These are phyloP conservation scores for Lepidium aucheri DNA, from an alignment of 345 rosid species.

Conservation along the genomic window DNA sequence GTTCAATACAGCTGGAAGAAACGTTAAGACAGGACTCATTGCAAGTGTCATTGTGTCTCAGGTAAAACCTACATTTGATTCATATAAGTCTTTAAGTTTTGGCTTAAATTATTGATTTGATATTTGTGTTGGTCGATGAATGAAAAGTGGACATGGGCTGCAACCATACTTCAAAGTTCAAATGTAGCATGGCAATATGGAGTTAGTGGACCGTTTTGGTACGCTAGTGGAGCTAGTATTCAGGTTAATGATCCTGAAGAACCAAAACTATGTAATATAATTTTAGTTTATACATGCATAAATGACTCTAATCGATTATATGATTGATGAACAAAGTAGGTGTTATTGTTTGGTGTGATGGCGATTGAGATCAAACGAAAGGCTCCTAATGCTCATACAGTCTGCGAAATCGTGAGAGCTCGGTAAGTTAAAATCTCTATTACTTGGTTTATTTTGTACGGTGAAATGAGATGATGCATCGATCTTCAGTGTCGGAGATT, in stretches of 20 bases:
- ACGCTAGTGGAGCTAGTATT: conserved; percentile 90
- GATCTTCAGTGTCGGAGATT: too few relatives aligned
- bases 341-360: conserved; percentile 82
- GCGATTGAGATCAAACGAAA: conserved; percentile 95
- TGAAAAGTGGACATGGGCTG: conserved; percentile 94
- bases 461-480: too few relatives aligned
- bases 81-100: too few relatives aligned
- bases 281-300: background rate
- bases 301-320: background rate
- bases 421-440: conserved; percentile 38
- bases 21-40: conserved; percentile 89
- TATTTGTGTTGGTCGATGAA: background rate
- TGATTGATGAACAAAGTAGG: conserved; percentile 35
- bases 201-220: conserved; percentile 96
- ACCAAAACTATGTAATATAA: background rate
- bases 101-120: background rate
- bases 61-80: conserved; percentile 23
- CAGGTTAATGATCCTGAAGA: conserved; percentile 41
- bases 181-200: conserved; percentile 96
- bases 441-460: too few relatives aligned
- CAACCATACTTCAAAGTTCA: conserved; percentile 93
- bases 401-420: conserved; percentile 89
- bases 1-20: conserved; percentile 98
- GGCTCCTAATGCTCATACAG: conserved; percentile 90
- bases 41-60: conserved; percentile 96